Evolutionary conservation across 23 red algal genomes (phyloP).

Genomic region (Agarophyton chilense): DNA sequence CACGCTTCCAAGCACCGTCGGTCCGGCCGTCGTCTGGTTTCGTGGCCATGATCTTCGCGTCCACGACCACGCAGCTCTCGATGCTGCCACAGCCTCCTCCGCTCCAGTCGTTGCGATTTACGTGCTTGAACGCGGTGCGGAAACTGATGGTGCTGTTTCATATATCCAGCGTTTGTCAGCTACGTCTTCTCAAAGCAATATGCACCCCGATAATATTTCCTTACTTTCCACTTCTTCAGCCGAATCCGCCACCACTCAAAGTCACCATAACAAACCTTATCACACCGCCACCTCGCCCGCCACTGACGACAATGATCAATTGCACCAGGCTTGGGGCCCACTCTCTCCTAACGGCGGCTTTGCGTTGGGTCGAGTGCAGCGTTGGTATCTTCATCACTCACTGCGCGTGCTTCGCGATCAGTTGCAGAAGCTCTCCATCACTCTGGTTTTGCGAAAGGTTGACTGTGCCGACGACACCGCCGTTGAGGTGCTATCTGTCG

Average conservation of each 20-base stretch:
- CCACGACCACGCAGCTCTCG: constrained; percentile 87
- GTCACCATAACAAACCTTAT: not conserved
- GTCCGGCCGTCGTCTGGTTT: constrained; percentile 82
- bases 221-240: not conserved
- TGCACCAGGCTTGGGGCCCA: constrained; percentile 14
- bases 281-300: not conserved
- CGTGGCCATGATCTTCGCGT: constrained; percentile 95
- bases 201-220: not conserved
- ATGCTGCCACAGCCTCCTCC: constrained; percentile 66
- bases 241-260: not conserved
- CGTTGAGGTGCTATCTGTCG: constrained; percentile 41
- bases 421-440: constrained; percentile 37
- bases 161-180: constrained; percentile 6
- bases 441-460: constrained; percentile 42
- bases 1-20: not conserved
- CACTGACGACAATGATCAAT: not conserved
- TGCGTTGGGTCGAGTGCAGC: constrained; percentile 55
- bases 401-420: constrained; percentile 40
- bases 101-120: constrained; percentile 79
- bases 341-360: constrained; percentile 68
- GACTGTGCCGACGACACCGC: constrained; percentile 42
- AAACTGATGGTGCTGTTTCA: constrained; percentile 43
- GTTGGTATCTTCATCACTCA: constrained; percentile 68
- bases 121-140: constrained; percentile 61
- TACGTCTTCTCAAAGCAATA: not conserved